Evolutionary conservation across 2,329 filamentous ascomycete genomes (phyloP), one percentile per base, ranked within the genome.

Genomic region (Microsporum ferrugineum): DNA sequence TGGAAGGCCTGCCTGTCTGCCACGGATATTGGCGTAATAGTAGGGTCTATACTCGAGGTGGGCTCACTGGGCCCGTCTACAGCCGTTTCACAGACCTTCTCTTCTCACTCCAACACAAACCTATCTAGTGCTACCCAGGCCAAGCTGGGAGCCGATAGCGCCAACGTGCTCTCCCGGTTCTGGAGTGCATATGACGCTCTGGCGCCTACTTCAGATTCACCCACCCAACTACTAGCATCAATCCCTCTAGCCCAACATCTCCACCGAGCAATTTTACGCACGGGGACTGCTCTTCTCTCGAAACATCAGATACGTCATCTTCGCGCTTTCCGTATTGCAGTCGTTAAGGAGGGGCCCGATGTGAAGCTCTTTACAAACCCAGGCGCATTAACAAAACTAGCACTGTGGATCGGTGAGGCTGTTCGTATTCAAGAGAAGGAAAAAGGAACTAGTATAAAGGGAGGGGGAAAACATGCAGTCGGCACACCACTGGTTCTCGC

Each of bases 1-100:
- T 99, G 91, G 91, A 88, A 91, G 71, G 92, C 91, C 0, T 96
- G 92, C 57, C 79, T 97, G 31, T 95, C 89, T 64, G 94, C 94
- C 4, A 88, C 92, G 57, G 94, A 99, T 71, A 90, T 96, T 0
- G 90, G 89, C n/a, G 89, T 96, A 14, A 86, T 97, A 34, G 83
- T 97, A 23, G 91, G 91, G 59, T 91, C 92, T 14, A 87, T 99
- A 56, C 82, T 99, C 1, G 94, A 99, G 76, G 91, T 97, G 33
- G 92, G 94, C 8, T 71, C 72, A 2, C 70, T 73, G 12, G 70
- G 73, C 56, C 66, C 69, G 5, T 67, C 69, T 10, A 65, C 67
- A 5, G 55, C 56, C 38, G 61, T 63, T 55, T 66, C 17, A 69
- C 70, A 43, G 66, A 31, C 45, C 14, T 51, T 63, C 31, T 31